Base-by-base conservation (phyloP, 2,329 filamentous ascomycete species). In the Orbilia brochopaga region DNA sequence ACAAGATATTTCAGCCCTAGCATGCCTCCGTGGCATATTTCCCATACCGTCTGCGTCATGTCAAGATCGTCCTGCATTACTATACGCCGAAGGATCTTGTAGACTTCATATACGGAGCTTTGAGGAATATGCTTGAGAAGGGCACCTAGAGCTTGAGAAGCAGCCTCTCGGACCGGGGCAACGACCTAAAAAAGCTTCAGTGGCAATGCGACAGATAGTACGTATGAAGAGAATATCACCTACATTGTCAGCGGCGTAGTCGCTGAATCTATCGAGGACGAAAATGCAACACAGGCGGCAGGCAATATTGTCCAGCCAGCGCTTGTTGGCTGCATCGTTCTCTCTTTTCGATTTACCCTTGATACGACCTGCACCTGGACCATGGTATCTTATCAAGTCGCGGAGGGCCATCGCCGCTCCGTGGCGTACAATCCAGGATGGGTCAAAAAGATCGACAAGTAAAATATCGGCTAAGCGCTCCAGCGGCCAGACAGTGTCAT, bases 21-120 rank as follows among this genome's bases (percentile, higher is more conserved):
- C 94, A 99, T 99, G 73, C 94, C 94, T 75, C 94, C 94, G 79
- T 99, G 95, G 77, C 92, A 96, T 40, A 97, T 90, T 69, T 96
- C 91, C 94, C 94, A 99, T 30, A 92, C 85, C 13, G 90, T 87
- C 32, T 85, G 86, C 23, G 88, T 87, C 23, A 92, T 82, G 40
- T 87, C 85, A 21, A 94, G 82, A 75, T 96, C 90, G 46, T 88
- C 87, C 78, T 97, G 92, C 87, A 96, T 94, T 40, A 97, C 92
- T 82, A 99, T 90, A 40, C 90, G 86, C 77, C 94, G 89, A 2
- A 99, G 84, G 48, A 95, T 89, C 51, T 84, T 85, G 79, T 97
- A 97, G 42, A 95, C 90, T 60, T 88, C 86, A 76, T 93, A 86
- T 23, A 99, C 93, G 2, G 91, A 93, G 15, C 85, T 82, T 1